Percentiles rank a stretch among this genome's conserved stretches.
phyloP scores from a whole-genome alignment of 2,329 filamentous ascomycete species.

The Mollisia scopiformis region DNA sequence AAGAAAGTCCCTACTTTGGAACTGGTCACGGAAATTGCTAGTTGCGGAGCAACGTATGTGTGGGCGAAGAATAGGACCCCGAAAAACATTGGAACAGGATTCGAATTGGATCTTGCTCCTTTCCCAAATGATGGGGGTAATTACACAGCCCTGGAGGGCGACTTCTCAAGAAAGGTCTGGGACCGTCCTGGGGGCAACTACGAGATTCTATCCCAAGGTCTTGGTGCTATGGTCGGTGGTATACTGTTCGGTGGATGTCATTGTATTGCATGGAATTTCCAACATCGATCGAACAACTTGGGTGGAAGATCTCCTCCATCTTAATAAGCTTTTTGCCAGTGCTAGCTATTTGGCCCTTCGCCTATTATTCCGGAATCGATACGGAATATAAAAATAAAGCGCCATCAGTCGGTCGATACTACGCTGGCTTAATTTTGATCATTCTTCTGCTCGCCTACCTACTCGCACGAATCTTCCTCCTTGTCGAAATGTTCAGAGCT shows the following conservation, averaged over 20 bases:
- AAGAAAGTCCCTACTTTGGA: background rate
- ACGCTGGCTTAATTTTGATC: background rate
- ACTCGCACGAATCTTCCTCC: background rate
- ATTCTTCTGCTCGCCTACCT: background rate
- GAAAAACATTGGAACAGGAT: background rate
- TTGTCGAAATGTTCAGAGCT: background rate
- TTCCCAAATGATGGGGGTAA: background rate
- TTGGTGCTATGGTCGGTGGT: background rate
- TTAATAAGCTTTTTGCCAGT: background rate
- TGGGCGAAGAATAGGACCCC: background rate
- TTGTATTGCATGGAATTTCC: slow-evolving; percentile 16
- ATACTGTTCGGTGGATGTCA: slow-evolving; percentile 6
- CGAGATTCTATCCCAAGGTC: background rate
- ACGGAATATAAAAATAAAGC: too few species aligned
- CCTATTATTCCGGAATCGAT: background rate
- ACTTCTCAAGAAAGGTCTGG: too few species aligned
- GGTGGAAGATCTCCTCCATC: background rate
- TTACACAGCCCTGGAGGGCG: too few species aligned
- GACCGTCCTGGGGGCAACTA: too few species aligned
- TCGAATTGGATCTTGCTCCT: background rate
- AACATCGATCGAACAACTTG: slow-evolving; percentile 1
- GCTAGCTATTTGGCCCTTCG: background rate
- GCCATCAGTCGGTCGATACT: background rate
- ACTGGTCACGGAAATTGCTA: background rate
- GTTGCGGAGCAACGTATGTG: background rate